Percentiles rank a stretch among this genome's conserved stretches.
Conservation (phyloP, 306 rosid species). For the Acacia crassicarpa region DNA sequence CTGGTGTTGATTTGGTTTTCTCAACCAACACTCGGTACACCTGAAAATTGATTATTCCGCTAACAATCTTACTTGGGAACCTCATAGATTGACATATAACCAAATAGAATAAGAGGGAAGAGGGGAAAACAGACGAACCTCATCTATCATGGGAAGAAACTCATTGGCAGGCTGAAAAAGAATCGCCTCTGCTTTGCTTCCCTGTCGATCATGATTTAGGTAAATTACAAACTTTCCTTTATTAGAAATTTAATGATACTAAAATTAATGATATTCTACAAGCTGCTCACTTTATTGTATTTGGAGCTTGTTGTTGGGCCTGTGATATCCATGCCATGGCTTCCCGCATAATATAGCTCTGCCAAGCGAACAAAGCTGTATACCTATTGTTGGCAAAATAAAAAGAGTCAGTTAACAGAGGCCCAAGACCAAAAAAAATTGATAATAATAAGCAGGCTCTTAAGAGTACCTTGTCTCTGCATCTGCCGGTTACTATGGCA, state of each 20-base stretch:
- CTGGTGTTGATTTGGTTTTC: slow-evolving; percentile 70
- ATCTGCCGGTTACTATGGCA: slow-evolving; percentile 90
- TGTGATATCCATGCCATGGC: slow-evolving; percentile 98
- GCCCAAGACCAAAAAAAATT: neutral
- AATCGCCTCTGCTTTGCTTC: slow-evolving; percentile 51
- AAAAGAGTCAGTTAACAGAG: neutral
- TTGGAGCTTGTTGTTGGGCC: slow-evolving; percentile 79
- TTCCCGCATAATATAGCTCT: slow-evolving; percentile 94
- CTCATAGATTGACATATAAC: neutral
- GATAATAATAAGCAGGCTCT: neutral
- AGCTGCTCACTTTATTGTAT: slow-evolving; percentile 60
- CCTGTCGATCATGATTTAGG: slow-evolving; percentile 40
- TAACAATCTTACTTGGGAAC: neutral
- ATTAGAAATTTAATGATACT: neutral
- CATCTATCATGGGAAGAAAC: slow-evolving; percentile 87
- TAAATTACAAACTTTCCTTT: neutral
- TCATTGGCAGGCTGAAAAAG: slow-evolving; percentile 88
- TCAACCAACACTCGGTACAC: slow-evolving; percentile 60
- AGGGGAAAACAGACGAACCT: slow-evolving; percentile 38
- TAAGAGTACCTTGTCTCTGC: slow-evolving; percentile 78
- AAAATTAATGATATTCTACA: neutral
- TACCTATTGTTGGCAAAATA: slow-evolving; percentile 44
- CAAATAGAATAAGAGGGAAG: neutral
- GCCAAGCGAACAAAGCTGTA: slow-evolving; percentile 78
- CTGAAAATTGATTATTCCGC: slow-evolving; percentile 36